Base-by-base conservation (phyloP, 345 rosid genomes). In the Gossypium longicalyx region DNA sequence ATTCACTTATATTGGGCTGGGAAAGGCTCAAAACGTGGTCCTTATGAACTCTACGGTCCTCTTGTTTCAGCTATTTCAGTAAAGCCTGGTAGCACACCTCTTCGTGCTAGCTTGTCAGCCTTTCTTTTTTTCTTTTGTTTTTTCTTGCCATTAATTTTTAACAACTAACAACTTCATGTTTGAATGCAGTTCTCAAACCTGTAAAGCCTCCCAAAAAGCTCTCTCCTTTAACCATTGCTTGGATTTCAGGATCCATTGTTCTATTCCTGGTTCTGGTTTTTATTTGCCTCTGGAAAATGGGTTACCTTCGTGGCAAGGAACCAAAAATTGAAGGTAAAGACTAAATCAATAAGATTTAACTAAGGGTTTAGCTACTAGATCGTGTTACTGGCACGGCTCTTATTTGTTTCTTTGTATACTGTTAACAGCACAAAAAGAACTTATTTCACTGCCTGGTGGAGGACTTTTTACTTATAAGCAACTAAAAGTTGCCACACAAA, bases 21-120 rank as follows among this genome's bases (percentile, higher is more conserved):
- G 2, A 89, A 78, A 77, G 93, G 97, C 70, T 88, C 93, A 22
- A 69, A 57, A 44, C 74, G 43, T 10, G 29, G 49, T 85, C 9
- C 93, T 89, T 49, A 0, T 0, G 0, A 73, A 52, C 82, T 82
- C 22, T 86, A 89, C 67, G 93, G 93, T 67, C 68, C 91, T 84
- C 83, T 90, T 64, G 81, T 90, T 74, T 87, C 90, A n/a, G 91
- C 88, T 56, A 79, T 91, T 23, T 77, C 87, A 1, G 83, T 83
- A 13, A 75, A 59, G 47, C 83, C 87, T 67, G 63, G 92, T 85
- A 81, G 49, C 51, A 56, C 20, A 38, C 12, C 48, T 20, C 29
- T 56, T 56, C 64, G n/a, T 54, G 69, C 67, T 54, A 63, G 20
- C 8, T 47, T 17, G 5, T 38, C 29, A 68, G 12, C 0, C 27